Evolutionary conservation across 352 stramenopile genomes (phyloP).

Genomic region (Peronospora farinosa): DNA sequence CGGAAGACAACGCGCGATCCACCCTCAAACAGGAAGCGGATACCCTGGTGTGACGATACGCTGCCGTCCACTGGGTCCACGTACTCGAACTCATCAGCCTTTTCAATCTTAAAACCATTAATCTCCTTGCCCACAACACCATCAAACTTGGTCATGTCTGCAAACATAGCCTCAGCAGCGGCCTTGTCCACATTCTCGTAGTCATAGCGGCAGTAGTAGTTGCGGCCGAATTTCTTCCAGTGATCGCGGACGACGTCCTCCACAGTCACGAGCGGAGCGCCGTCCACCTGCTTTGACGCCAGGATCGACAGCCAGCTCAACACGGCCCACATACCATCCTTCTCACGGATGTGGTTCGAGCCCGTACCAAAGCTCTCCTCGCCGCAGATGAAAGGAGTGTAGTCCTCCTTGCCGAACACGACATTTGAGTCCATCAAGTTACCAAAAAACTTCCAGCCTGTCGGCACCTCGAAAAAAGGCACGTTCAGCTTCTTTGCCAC

Average conservation of each 20-base stretch:
- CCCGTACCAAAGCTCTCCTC: conserved; percentile 98
- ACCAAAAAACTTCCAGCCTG: conserved; percentile 99
- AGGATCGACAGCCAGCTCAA: conserved; percentile 98
- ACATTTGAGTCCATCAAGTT: conserved; percentile 99
- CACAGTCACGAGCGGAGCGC: conserved; percentile 90
- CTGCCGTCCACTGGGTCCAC: conserved; percentile 96
- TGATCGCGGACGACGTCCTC: conserved; percentile 94
- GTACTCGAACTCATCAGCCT: conserved; percentile 97
- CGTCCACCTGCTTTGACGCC: conserved; percentile 79
- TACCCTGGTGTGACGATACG: conserved; percentile 93
- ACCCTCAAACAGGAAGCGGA: conserved; percentile 94
- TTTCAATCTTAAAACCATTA: conserved; percentile 75
- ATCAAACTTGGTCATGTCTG: conserved; percentile 65
- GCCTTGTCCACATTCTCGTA: conserved; percentile 97
- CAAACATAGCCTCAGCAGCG: conserved; percentile 68
- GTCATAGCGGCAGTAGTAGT: conserved; percentile 99
- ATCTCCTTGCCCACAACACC: conserved; percentile 57
- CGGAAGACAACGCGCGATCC: conserved; percentile 95
- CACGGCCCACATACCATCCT: conserved; percentile 99
- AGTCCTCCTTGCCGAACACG: conserved; percentile 94
- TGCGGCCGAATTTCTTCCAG: conserved; percentile 95
- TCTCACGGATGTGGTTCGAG: conserved; percentile 98
- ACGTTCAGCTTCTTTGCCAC: conserved; percentile 94
- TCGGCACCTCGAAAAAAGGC: conserved; percentile 95
- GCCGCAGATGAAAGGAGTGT: conserved; percentile 98